phyloP scores from a whole-genome alignment of 768 basidiomycete genomes.

The Mycena rosella region DNA sequence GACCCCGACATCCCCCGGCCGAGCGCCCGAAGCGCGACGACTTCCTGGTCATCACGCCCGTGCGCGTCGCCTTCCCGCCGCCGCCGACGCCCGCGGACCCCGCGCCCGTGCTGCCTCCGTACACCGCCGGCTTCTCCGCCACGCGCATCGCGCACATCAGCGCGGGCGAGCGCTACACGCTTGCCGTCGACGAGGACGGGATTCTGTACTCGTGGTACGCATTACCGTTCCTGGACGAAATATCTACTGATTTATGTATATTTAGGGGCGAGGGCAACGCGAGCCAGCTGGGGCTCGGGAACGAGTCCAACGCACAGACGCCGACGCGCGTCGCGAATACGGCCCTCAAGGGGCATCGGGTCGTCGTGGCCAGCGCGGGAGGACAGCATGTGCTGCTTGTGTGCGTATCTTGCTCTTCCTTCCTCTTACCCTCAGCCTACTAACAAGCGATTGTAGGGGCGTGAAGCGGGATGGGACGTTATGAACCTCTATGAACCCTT shows the following conservation, averaged over 20 bases:
- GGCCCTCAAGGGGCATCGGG: constrained; percentile 20
- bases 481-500: not conserved
- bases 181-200: constrained; percentile 28
- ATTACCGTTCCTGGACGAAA: too few relatives aligned
- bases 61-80: constrained; percentile 34
- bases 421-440: not conserved
- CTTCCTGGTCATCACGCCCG: constrained; percentile 26
- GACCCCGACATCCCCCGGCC: not conserved
- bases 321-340: constrained; percentile 32
- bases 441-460: not conserved
- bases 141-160: constrained; percentile 28
- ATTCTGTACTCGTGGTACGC: constrained; percentile 31
- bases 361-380: constrained; percentile 23
- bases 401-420: constrained; percentile 19
- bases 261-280: constrained; percentile 37
- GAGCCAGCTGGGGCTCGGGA: constrained; percentile 34
- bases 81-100: constrained; percentile 23
- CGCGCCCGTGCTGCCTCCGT: constrained; percentile 16
- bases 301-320: constrained; percentile 26
- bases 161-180: constrained; percentile 32
- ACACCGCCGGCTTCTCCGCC: constrained; percentile 7
- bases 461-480: constrained; percentile 11
- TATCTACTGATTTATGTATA: too few relatives aligned
- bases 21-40: constrained; percentile 14
- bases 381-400: constrained; percentile 31